Evolutionary conservation across 23 red algal genomes (phyloP), one percentile per base, ranked within the genome.

Genomic region (Gracilaria vermiculophylla): DNA sequence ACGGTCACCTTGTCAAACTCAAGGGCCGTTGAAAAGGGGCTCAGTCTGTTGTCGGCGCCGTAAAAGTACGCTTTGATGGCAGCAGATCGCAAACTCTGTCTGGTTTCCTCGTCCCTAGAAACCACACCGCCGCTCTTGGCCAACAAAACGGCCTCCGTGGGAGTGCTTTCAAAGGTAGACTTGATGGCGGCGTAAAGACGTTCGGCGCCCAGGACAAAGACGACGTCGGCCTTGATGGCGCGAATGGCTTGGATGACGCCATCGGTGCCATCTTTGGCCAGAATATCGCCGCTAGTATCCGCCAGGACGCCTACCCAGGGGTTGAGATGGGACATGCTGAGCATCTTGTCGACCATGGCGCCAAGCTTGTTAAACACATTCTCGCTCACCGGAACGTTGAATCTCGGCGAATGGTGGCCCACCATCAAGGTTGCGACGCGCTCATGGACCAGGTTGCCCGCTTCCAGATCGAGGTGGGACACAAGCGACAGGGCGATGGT

Each of bases 111-210:
- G 50, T 95, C 96, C 33, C 91, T 86, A 0, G 84, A 66, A 23
- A 98, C 89, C 12, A 98, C 96, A 50, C 96, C 96, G 25, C 96
- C 96, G 39, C 78, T 92, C 88, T 95, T 95, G 25, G 92, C 82
- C 35, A 98, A 50, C 28, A 85, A 77, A 37, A 98, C 83, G 8
- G 91, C 72, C 33, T 85, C 81, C 5, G 48, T 69, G 31, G 45
- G 28, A 2, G 45, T 55, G 41, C 56, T 65, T 65, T 85, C 76
- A 53, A 94, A 78, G 5, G 57, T 78, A 13, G 77, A 71, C 11
- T 76, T 60, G 27, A 95, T 48, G 47, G 61, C 53, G 11, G 96
- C 96, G 75, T 85, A 88, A 34, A 98, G 71, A 5, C 96, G 81
- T 86, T 98, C 96, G 9, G 87, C 88, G 56, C 88, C 96, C 10